Percentiles rank a stretch among this genome's conserved stretches.
Conservation (phyloP, 2,329 filamentous ascomycete genomes). For the Coniella vitis region DNA sequence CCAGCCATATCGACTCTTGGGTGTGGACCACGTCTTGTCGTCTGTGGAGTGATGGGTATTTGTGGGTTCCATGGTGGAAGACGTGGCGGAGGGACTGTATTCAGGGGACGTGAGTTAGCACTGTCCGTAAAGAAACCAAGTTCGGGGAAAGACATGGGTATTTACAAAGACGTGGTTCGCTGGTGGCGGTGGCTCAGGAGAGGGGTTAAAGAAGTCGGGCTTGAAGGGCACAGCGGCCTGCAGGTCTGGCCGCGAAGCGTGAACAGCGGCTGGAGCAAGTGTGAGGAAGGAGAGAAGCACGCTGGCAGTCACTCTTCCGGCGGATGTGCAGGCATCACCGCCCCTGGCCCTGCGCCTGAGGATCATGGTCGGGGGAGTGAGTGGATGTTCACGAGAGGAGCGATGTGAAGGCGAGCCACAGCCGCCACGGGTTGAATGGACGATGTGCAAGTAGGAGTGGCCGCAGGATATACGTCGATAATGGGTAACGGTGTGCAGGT, state of each 20-base stretch:
- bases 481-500: too few species aligned
- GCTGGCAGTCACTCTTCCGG: constrained; percentile 55
- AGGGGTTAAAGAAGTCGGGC: constrained; percentile 27
- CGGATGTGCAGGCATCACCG: constrained; percentile 41
- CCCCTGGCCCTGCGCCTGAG: constrained; percentile 21
- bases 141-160: background rate
- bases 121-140: background rate
- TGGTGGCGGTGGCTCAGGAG: constrained; percentile 38
- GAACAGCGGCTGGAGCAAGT: constrained; percentile 38
- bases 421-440: too few species aligned
- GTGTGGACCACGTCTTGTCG: constrained; percentile 60
- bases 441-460: background rate
- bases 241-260: constrained; percentile 25
- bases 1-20: constrained; percentile 54
- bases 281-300: constrained; percentile 63
- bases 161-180: constrained; percentile 51
- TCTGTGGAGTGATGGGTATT: constrained; percentile 70
- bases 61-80: constrained; percentile 82
- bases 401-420: too few species aligned
- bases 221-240: constrained; percentile 39
- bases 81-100: constrained; percentile 70
- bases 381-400: too few species aligned
- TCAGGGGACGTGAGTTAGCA: background rate
- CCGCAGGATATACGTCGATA: too few species aligned
- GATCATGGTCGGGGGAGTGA: constrained; percentile 21